A percentile compares a stretch with the other conserved stretches of the same genome.
These are phyloP conservation scores for Amanita pallidorosea DNA, from an alignment of 768 basidiomycete genomes.

Conservation along the genomic window DNA sequence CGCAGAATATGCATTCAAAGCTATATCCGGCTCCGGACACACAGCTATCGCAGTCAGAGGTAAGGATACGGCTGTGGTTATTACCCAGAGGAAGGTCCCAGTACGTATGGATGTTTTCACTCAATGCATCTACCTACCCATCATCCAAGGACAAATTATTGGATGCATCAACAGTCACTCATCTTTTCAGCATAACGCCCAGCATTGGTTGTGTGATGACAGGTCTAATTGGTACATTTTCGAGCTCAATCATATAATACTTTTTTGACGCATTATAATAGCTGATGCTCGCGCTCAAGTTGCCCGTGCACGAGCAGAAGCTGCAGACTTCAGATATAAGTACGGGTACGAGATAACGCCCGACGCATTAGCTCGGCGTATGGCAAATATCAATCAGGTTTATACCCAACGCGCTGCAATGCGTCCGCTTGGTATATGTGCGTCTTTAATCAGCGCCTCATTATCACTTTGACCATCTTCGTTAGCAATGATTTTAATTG, in stretches of 20 bases:
- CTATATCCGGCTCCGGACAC: constrained; percentile 93
- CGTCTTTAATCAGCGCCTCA: constrained; percentile 15
- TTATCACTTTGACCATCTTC: neutral
- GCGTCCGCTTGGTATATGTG: constrained; percentile 93
- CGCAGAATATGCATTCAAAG: constrained; percentile 98
- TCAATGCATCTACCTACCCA: neutral
- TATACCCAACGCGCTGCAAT: constrained; percentile 97
- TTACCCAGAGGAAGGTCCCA: constrained; percentile 97
- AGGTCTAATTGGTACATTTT: constrained; percentile 70
- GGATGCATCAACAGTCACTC: constrained; percentile 88
- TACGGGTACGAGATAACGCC: constrained; percentile 98
- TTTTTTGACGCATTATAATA: constrained; percentile 5
- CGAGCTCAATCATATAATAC: neutral
- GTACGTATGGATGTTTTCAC: constrained; percentile 37
- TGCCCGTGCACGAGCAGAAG: constrained; percentile 74
- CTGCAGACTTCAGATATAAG: constrained; percentile 90
- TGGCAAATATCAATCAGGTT: constrained; percentile 98
- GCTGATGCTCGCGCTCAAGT: constrained; percentile 94
- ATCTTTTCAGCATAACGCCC: constrained; percentile 92
- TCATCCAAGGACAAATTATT: constrained; percentile 84
- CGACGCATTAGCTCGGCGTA: constrained; percentile 84
- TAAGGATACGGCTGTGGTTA: constrained; percentile 89
- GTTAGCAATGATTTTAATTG: constrained; percentile 92
- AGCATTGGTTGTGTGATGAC: constrained; percentile 98
- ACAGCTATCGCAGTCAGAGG: constrained; percentile 90